Conservation (phyloP, 1,139 yeast genomes). For the Meyerozyma elateridarum region DNA sequence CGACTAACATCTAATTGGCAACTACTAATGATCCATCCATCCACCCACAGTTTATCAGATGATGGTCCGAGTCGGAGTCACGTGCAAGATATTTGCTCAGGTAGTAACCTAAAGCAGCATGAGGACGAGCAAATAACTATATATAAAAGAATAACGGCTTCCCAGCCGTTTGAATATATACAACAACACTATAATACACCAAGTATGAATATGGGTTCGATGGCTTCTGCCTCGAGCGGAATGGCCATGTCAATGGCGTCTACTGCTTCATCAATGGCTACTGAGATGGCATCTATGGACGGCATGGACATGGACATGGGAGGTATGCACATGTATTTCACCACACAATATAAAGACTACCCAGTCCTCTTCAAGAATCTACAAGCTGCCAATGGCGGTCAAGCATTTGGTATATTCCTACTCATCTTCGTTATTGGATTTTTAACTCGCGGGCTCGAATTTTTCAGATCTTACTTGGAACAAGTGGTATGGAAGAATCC, state of each 20-base stretch:
- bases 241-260: slow-evolving; percentile 10
- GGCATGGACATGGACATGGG: slow-evolving; percentile 15
- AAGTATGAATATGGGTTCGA: slow-evolving; percentile 1
- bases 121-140: neutral
- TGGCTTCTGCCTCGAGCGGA: slow-evolving; percentile 4
- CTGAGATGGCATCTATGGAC: slow-evolving; percentile 22
- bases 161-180: neutral
- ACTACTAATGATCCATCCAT: too few relatives aligned
- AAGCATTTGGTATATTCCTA: slow-evolving; percentile 70
- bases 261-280: slow-evolving; percentile 3
- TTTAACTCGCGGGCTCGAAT: slow-evolving; percentile 53
- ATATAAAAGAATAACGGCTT: neutral
- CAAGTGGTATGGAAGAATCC: slow-evolving; percentile 55
- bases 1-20: too few relatives aligned
- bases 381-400: slow-evolving; percentile 48
- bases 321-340: slow-evolving; percentile 55
- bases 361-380: slow-evolving; percentile 60
- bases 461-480: slow-evolving; percentile 58
- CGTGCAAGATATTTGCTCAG: slow-evolving; percentile 4
- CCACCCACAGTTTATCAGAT: too few relatives aligned
- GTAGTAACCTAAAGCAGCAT: neutral
- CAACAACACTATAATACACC: too few relatives aligned
- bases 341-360: slow-evolving; percentile 43
- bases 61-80: neutral
- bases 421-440: slow-evolving; percentile 55